Conservation (phyloP, 208 protist species). For the Giardia muris region DNA sequence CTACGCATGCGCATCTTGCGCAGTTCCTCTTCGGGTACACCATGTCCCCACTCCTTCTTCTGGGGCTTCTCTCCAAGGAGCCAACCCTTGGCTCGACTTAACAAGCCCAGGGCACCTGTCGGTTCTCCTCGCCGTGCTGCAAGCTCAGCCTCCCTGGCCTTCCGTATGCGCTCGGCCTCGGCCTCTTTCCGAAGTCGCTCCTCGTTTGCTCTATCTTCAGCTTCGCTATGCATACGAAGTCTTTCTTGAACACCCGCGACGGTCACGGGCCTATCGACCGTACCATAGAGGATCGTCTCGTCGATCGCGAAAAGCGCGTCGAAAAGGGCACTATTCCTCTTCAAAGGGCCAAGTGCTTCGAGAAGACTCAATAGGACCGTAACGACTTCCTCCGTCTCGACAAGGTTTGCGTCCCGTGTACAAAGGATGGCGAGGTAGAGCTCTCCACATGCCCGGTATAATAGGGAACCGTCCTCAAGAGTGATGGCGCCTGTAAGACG, state of each 20-base stretch:
- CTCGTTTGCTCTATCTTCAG: neutral
- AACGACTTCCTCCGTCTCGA: neutral
- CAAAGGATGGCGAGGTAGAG: neutral
- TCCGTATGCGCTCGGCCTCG: neutral
- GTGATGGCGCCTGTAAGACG: no score
- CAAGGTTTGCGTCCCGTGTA: neutral
- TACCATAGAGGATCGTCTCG: neutral
- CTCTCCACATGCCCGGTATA: no score
- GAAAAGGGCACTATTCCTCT: neutral
- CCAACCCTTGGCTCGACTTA: neutral
- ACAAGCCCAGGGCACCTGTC: neutral
- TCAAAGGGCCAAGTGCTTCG: neutral
- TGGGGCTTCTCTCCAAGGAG: neutral
- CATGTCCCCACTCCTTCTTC: neutral
- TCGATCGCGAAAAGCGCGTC: neutral
- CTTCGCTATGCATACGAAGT: neutral
- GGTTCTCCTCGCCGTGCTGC: neutral
- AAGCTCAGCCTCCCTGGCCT: neutral
- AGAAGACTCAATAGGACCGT: neutral
- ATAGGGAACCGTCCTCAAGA: no score
- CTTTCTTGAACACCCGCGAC: neutral
- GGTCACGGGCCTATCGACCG: neutral
- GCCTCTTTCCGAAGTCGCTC: neutral
- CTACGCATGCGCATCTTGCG: neutral
- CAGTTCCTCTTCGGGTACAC: neutral